A percentile compares a stretch with the other conserved stretches of the same genome.
These are phyloP conservation scores for Ophiorrhiza pumila DNA, from an alignment of 257 asterid genomes.

Conservation along the genomic window DNA sequence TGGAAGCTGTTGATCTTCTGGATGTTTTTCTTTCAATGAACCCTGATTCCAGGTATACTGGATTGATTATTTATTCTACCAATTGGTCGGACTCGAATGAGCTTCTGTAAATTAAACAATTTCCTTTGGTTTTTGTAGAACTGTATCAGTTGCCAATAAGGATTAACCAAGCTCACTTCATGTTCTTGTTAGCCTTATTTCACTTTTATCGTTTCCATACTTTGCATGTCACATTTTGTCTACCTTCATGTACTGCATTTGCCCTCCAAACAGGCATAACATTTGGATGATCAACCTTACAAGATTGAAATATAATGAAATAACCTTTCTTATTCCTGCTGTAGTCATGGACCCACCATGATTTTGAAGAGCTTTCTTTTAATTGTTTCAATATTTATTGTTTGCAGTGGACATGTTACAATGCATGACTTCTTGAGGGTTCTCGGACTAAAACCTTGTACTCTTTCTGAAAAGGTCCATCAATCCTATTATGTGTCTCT, in stretches of 20 bases:
- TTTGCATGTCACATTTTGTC: neutral
- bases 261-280: too few relatives aligned
- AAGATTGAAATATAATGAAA: neutral
- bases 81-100: neutral
- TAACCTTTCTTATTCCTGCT: neutral
- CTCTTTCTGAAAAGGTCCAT: slow-evolving; percentile 66
- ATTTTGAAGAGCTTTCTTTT: neutral
- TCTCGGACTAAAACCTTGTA: slow-evolving; percentile 68
- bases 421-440: slow-evolving; percentile 65
- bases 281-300: neutral
- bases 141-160: neutral
- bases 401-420: slow-evolving; percentile 71
- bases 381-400: slow-evolving; percentile 12
- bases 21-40: slow-evolving; percentile 80
- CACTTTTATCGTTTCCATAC: too few relatives aligned
- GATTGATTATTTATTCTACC: neutral
- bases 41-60: slow-evolving; percentile 71
- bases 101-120: neutral
- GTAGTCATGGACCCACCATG: neutral
- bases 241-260: too few relatives aligned
- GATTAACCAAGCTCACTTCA: neutral
- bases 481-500: neutral
- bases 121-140: neutral
- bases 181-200: too few relatives aligned
- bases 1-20: slow-evolving; percentile 78